Conservation (phyloP, 352 stramenopile species). For the Globisporangium canariense region DNA sequence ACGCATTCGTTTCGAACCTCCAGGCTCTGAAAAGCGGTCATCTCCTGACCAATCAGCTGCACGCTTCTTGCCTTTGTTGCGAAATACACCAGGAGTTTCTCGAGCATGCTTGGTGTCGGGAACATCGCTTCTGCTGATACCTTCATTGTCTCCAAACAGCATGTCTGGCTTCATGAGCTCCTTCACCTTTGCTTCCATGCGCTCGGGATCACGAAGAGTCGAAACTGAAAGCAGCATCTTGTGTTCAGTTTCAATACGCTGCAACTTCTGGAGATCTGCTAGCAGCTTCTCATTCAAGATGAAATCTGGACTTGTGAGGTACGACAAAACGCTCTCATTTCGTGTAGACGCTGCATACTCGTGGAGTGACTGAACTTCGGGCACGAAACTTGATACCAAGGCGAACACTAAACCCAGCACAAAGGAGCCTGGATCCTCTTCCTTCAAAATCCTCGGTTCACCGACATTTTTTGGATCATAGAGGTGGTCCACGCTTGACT, state of each 20-base stretch:
- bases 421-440: constrained; percentile 20
- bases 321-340: constrained; percentile 19
- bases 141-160: constrained; percentile 29
- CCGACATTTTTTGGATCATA: neutral
- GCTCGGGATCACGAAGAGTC: constrained; percentile 39
- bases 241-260: constrained; percentile 45
- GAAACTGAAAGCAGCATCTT: constrained; percentile 52
- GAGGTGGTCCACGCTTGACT: neutral
- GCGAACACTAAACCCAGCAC: constrained; percentile 34
- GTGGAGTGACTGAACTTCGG: constrained; percentile 24
- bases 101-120: neutral
- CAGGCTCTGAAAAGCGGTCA: neutral
- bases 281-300: constrained; percentile 29
- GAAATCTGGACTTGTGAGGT: constrained; percentile 27
- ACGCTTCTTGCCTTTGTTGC: constrained; percentile 23
- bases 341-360: constrained; percentile 19
- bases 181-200: constrained; percentile 41
- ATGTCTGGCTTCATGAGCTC: constrained; percentile 37
- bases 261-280: constrained; percentile 41
- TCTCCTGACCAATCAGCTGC: neutral
- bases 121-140: neutral
- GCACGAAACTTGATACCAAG: constrained; percentile 28
- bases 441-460: neutral
- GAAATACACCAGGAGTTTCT: neutral
- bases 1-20: neutral